These are phyloP conservation scores for Fusarium napiforme DNA, from an alignment of 2,329 filamentous ascomycete species.

Conservation along the genomic window DNA sequence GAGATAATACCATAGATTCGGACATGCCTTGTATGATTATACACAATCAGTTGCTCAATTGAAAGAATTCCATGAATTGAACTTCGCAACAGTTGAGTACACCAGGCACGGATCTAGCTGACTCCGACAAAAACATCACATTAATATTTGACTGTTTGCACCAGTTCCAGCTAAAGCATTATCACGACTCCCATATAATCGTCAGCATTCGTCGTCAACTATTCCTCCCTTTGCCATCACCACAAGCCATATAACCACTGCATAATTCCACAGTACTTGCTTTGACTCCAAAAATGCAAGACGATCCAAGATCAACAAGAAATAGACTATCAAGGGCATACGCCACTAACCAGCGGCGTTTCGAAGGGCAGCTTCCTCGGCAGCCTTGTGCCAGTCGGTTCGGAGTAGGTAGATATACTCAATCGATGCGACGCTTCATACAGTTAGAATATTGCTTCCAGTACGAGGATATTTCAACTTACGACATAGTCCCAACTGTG, in stretches of 20 bases:
- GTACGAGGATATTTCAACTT: constrained; percentile 45
- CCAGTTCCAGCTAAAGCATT: background rate
- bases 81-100: background rate
- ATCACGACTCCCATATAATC: background rate
- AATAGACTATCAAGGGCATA: too few relatives aligned
- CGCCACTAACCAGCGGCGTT: constrained; percentile 56
- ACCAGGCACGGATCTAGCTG: background rate
- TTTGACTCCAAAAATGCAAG: background rate
- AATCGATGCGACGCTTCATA: constrained; percentile 60
- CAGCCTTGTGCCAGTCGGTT: constrained; percentile 66
- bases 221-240: background rate
- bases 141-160: background rate
- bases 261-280: background rate
- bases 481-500: constrained; percentile 75
- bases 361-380: constrained; percentile 62
- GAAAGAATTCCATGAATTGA: background rate
- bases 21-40: constrained; percentile 33
- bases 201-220: background rate
- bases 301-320: background rate
- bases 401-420: constrained; percentile 64
- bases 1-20: constrained; percentile 41
- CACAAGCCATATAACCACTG: background rate
- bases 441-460: constrained; percentile 11
- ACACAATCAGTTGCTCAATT: constrained; percentile 10
- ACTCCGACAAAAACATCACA: background rate